Conservation (phyloP, 1,284 basidiomycete genomes). For the Apiotrichum veenhuisii region DNA sequence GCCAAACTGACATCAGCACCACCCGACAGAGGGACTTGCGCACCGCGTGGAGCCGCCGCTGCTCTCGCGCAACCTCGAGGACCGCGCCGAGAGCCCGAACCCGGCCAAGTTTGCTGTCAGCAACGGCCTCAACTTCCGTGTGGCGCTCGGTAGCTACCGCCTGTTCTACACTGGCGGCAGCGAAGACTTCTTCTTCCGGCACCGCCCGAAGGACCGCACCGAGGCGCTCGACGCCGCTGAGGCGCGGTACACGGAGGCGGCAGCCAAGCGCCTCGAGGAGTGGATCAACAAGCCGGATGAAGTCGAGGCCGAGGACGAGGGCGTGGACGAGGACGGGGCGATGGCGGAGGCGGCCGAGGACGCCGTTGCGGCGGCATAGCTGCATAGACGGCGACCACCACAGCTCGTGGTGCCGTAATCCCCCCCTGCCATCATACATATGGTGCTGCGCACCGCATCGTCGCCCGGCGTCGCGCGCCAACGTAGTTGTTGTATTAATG, state of each 20-base stretch:
- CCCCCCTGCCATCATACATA: neutral
- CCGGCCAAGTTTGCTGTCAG: constrained; percentile 29
- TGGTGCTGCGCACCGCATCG: neutral
- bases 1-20: constrained; percentile 30
- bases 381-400: no score
- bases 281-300: constrained; percentile 28
- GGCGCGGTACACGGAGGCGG: constrained; percentile 12
- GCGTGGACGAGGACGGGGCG: neutral
- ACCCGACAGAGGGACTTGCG: constrained; percentile 53
- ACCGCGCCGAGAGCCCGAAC: constrained; percentile 10
- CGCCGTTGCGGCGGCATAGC: neutral
- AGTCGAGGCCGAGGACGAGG: neutral
- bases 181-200: constrained; percentile 46
- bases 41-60: constrained; percentile 64
- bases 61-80: constrained; percentile 56
- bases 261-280: constrained; percentile 24
- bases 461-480: neutral
- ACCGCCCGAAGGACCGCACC: constrained; percentile 7
- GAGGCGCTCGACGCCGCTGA: constrained; percentile 17
- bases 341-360: neutral
- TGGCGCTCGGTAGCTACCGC: constrained; percentile 65
- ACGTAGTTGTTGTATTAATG: constrained; percentile 6
- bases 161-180: constrained; percentile 62
- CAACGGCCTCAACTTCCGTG: constrained; percentile 54
- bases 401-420: no score